These are phyloP conservation scores for Aspergillus sclerotiicarbonarius DNA, from an alignment of 495 filamentous ascomycete species.

Conservation along the genomic window DNA sequence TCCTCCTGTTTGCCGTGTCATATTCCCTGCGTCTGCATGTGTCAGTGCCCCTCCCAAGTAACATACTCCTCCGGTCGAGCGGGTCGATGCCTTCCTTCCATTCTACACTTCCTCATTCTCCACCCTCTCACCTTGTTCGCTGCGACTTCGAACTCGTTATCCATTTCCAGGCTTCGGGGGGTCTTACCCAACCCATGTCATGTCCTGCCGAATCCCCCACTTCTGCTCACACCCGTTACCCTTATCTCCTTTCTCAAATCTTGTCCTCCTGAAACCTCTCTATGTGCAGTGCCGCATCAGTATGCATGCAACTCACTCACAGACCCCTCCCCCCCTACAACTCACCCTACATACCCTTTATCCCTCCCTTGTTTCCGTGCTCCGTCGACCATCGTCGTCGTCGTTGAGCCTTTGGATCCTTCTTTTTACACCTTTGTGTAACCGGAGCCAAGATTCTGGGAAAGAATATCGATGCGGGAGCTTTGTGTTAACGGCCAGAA, in stretches of 20 bases:
- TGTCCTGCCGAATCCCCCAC: not conserved
- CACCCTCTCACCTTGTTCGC: not conserved
- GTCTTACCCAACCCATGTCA: not conserved
- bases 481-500: not conserved
- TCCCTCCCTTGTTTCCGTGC: not conserved
- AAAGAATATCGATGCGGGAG: not conserved
- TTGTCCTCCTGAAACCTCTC: not conserved
- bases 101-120: conserved; percentile 5
- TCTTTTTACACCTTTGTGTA: not conserved
- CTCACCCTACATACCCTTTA: not conserved
- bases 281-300: not conserved
- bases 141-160: conserved; percentile 1
- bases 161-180: not conserved
- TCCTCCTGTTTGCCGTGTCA: conserved; percentile 19
- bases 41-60: conserved; percentile 15
- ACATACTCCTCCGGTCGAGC: conserved; percentile 10
- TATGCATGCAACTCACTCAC: not conserved
- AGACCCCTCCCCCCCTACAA: not conserved
- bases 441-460: not conserved
- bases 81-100: conserved; percentile 4
- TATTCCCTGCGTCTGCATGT: conserved; percentile 18
- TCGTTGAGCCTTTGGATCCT: not conserved
- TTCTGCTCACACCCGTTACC: not conserved
- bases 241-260: conserved; percentile 1
- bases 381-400: not conserved